Evolutionary conservation across 2,329 filamentous ascomycete species (phyloP).

Genomic region (Malbranchea zuffiana): DNA sequence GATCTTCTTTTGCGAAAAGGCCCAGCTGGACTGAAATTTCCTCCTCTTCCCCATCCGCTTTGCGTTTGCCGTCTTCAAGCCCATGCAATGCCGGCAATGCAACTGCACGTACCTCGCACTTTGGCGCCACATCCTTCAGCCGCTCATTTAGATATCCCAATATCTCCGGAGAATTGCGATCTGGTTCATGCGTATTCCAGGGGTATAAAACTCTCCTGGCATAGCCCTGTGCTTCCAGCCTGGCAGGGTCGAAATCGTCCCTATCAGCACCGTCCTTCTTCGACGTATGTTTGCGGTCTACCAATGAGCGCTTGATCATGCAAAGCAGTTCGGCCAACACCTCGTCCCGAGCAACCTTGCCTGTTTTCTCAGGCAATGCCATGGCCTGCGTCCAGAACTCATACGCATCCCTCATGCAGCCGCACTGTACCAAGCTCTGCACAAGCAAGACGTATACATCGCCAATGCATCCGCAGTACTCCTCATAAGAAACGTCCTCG

Average conservation of each 20-base stretch:
- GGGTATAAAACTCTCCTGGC: constrained; percentile 48
- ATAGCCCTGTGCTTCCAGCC: constrained; percentile 29
- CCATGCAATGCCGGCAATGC: constrained; percentile 60
- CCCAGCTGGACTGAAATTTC: constrained; percentile 60
- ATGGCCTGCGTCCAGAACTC: constrained; percentile 30
- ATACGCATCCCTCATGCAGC: constrained; percentile 33
- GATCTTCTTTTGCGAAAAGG: constrained; percentile 75
- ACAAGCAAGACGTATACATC: constrained; percentile 30
- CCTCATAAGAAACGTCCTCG: constrained; percentile 11
- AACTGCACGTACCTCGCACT: constrained; percentile 67
- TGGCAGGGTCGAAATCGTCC: constrained; percentile 21
- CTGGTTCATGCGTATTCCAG: constrained; percentile 52
- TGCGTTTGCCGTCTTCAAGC: constrained; percentile 14
- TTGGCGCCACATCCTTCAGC: constrained; percentile 60
- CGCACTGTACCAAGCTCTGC: constrained; percentile 26
- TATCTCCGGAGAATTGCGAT: constrained; percentile 43
- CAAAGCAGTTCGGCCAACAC: constrained; percentile 22
- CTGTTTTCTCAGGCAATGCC: constrained; percentile 15
- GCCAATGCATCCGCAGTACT: constrained; percentile 20
- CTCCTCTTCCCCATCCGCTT: constrained; percentile 8
- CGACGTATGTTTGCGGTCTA: constrained; percentile 1
- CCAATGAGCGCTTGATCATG: constrained; percentile 21
- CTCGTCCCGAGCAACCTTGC: constrained; percentile 7
- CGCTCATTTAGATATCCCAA: constrained; percentile 61
- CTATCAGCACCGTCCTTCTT: constrained; percentile 4